Evolutionary conservation across 192 early-diverging fungal genomes (phyloP).

Genomic region (Thoreauomyces humboldtii): DNA sequence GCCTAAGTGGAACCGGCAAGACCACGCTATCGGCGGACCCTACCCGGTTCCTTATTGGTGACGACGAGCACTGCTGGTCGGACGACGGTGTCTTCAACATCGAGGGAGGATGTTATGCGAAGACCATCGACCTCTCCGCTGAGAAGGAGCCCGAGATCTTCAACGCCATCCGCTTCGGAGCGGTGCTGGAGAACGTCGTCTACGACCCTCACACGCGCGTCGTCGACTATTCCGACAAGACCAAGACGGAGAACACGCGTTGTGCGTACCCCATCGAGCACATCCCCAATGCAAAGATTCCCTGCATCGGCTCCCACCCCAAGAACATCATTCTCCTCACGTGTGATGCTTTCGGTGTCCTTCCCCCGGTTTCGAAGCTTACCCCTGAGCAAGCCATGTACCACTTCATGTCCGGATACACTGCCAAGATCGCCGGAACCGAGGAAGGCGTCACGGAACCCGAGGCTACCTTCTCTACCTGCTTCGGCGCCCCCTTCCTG

Average conservation of each 20-base stretch:
- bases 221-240: slow-evolving; percentile 81
- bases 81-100: slow-evolving; percentile 97
- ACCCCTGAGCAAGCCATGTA: slow-evolving; percentile 89
- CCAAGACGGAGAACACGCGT: slow-evolving; percentile 93
- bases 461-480: slow-evolving; percentile 80
- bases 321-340: slow-evolving; percentile 95
- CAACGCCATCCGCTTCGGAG: slow-evolving; percentile 90
- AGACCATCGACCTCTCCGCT: slow-evolving; percentile 90
- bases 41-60: slow-evolving; percentile 89
- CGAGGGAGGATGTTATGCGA: slow-evolving; percentile 99
- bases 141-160: slow-evolving; percentile 99
- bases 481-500: slow-evolving; percentile 90
- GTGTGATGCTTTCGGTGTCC: slow-evolving; percentile 94
- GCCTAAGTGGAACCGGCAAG: slow-evolving; percentile 98
- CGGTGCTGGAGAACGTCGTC: slow-evolving; percentile 92
- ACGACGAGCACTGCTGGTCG: slow-evolving; percentile 99
- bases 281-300: slow-evolving; percentile 85
- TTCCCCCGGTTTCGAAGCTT: slow-evolving; percentile 86
- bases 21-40: slow-evolving; percentile 97
- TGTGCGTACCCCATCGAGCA: slow-evolving; percentile 94
- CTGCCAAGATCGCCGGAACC: slow-evolving; percentile 96
- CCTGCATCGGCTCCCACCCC: slow-evolving; percentile 87
- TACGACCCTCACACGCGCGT: slow-evolving; percentile 67
- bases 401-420: slow-evolving; percentile 97
- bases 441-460: slow-evolving; percentile 93